These are phyloP conservation scores for Osmanthus fragrans DNA, from an alignment of 257 asterid genomes.

Conservation along the genomic window DNA sequence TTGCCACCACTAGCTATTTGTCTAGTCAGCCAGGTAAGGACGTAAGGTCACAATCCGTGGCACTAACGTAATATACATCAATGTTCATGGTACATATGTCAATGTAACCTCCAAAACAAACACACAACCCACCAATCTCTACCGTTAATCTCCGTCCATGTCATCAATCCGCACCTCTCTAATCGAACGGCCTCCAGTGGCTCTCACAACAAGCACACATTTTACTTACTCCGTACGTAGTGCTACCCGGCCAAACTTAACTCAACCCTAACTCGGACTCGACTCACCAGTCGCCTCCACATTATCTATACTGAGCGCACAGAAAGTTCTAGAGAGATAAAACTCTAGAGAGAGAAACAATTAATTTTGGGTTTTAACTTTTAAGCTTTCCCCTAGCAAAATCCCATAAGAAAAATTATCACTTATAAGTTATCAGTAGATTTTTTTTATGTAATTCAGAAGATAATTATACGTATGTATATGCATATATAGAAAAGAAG, in stretches of 20 bases:
- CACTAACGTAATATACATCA: background rate
- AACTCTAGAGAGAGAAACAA: background rate
- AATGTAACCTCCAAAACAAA: slow-evolving; percentile 38
- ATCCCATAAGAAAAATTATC: background rate
- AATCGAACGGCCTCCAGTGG: slow-evolving; percentile 41
- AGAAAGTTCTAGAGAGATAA: slow-evolving; percentile 37
- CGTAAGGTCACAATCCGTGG: background rate
- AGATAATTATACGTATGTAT: slow-evolving; percentile 15
- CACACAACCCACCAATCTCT: slow-evolving; percentile 54
- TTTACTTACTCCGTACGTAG: slow-evolving; percentile 19
- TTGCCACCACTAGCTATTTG: too few species aligned
- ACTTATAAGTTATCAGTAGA: background rate
- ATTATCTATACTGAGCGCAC: slow-evolving; percentile 37
- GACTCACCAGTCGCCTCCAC: slow-evolving; percentile 51
- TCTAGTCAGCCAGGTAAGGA: too few species aligned
- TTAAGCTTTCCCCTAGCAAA: slow-evolving; percentile 15
- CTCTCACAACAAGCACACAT: slow-evolving; percentile 27
- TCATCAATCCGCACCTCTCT: slow-evolving; percentile 51
- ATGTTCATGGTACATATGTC: background rate
- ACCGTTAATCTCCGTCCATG: slow-evolving; percentile 50
- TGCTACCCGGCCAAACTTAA: slow-evolving; percentile 49
- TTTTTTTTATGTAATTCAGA: background rate
- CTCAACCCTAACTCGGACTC: slow-evolving; percentile 63
- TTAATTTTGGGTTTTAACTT: slow-evolving; percentile 27
- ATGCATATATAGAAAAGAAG: background rate